Conservation (phyloP, 1,284 basidiomycete genomes). For the Fomitopsis betulina region DNA sequence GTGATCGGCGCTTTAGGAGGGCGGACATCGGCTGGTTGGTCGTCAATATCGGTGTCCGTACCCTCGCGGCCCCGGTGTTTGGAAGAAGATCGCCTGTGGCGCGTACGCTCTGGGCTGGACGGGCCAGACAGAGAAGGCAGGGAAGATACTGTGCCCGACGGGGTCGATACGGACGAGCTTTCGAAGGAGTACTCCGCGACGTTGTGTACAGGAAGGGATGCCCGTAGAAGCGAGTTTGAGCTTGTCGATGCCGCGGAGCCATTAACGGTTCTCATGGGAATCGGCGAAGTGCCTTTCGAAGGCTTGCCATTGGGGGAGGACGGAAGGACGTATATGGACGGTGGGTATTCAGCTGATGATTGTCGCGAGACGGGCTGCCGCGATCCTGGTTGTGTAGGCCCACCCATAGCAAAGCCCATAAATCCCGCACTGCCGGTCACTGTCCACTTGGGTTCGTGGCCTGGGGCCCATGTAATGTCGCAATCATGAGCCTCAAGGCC, state of each 20-base stretch:
- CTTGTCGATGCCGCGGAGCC: slow-evolving; percentile 36
- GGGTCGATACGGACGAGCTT: slow-evolving; percentile 46
- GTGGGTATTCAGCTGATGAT: slow-evolving; percentile 9
- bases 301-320: slow-evolving; percentile 41
- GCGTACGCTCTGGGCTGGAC: slow-evolving; percentile 31
- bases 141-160: slow-evolving; percentile 49
- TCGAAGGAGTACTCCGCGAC: slow-evolving; percentile 67
- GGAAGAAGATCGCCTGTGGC: slow-evolving; percentile 28
- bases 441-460: slow-evolving; percentile 48
- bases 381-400: slow-evolving; percentile 14
- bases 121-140: slow-evolving; percentile 45
- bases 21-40: slow-evolving; percentile 18
- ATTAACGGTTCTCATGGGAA: slow-evolving; percentile 26
- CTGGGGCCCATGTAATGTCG: slow-evolving; percentile 60
- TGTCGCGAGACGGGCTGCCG: slow-evolving; percentile 17
- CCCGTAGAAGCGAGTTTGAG: slow-evolving; percentile 54
- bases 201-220: slow-evolving; percentile 59
- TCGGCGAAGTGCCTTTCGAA: slow-evolving; percentile 16
- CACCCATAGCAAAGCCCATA: slow-evolving; percentile 59
- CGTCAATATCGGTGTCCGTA: slow-evolving; percentile 20
- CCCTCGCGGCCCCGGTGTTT: slow-evolving; percentile 17
- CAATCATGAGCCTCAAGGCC: slow-evolving; percentile 62
- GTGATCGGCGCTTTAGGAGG: slow-evolving; percentile 57
- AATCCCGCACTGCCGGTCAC: slow-evolving; percentile 60
- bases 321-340: slow-evolving; percentile 26